A percentile compares a stretch with the other conserved stretches of the same genome.
Conservation (phyloP, 805 yeast genomes). For the Wickerhamomyces xylosicus region DNA sequence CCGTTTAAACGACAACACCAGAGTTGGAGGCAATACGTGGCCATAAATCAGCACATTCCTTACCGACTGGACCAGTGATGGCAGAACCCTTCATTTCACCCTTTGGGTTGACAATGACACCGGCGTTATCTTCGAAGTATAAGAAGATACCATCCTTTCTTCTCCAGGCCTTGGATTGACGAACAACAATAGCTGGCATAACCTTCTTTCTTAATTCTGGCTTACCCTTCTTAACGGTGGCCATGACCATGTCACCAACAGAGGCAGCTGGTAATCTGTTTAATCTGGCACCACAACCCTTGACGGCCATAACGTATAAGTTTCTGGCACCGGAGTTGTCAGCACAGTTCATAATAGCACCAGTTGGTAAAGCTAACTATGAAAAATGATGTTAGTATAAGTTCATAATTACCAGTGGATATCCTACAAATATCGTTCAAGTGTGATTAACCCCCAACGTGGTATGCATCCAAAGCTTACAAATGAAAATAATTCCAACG, state of each 20-base stretch:
- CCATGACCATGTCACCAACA: constrained; percentile 99
- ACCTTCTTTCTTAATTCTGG: constrained; percentile 99
- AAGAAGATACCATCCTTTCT: constrained; percentile 99
- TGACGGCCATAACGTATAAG: constrained; percentile 97
- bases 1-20: constrained; percentile 95
- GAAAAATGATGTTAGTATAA: constrained; percentile 4
- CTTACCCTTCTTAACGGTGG: constrained; percentile 99
- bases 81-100: constrained; percentile 99
- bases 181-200: constrained; percentile 98
- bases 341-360: constrained; percentile 99
- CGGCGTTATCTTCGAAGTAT: constrained; percentile 99
- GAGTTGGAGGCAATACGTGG: constrained; percentile 99
- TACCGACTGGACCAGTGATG: constrained; percentile 99
- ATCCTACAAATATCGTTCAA: not conserved
- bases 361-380: constrained; percentile 97
- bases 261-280: constrained; percentile 99
- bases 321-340: constrained; percentile 99
- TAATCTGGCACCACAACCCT: constrained; percentile 99
- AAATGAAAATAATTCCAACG: too few species aligned
- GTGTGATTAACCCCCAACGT: too few species aligned
- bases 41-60: constrained; percentile 99
- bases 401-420: constrained; percentile 1
- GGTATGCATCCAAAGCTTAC: too few species aligned
- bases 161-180: constrained; percentile 99
- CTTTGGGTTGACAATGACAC: constrained; percentile 99